Base-by-base conservation (phyloP, 2,329 filamentous ascomycete species). In the Epichloe coenophiala region DNA sequence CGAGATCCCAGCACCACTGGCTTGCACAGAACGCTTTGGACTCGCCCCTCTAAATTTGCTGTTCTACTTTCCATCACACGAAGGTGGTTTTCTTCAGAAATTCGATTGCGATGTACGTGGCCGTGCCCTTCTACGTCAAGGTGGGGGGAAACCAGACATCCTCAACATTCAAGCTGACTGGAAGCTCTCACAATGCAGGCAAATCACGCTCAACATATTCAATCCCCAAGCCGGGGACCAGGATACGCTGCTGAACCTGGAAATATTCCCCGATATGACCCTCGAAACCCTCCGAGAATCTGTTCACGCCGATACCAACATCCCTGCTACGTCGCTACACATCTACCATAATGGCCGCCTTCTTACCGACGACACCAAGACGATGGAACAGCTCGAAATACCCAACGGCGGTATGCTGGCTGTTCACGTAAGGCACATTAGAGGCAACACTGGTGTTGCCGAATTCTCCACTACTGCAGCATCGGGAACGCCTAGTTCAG, bases 371-470 rank as follows among this genome's bases (percentile, higher is more conserved):
- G 84, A 90, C 60, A 69, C 77, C 52, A 85, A 89, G 66, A 95
- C 89, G 3, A 78, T 98, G 62, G 80, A 89, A 58, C 77, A 91
- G 60, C 77, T 90, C 35, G 78, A 84, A 41, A 85, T 98, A 59
- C 79, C 75, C 46, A 88, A 97, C 68, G 88, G 88, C 50, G 93
- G 96, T 62, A 90, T 98, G 86, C 73, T 98, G 56, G 88, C 86
- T 33, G 78, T 97, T 58, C 86, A 95, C 63, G 84, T 95, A 53
- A 69, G 79, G 54, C 75, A 80, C 58, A 76, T 75, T 69, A 70
- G 71, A 57, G 73, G 72, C 56, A 73, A 63, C 60, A 71, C 71
- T 37, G 43, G 46, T 39, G 39, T 41, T 40, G 40, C 38, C 13
- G 42, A 38, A 38, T 4, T 46, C n/a, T 42, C 49, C 15, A 19